Percentiles rank a stretch among this genome's conserved stretches.
Evolutionary conservation across 1,284 basidiomycete species (phyloP).

Genomic region (Phaffia rhodozyma): DNA sequence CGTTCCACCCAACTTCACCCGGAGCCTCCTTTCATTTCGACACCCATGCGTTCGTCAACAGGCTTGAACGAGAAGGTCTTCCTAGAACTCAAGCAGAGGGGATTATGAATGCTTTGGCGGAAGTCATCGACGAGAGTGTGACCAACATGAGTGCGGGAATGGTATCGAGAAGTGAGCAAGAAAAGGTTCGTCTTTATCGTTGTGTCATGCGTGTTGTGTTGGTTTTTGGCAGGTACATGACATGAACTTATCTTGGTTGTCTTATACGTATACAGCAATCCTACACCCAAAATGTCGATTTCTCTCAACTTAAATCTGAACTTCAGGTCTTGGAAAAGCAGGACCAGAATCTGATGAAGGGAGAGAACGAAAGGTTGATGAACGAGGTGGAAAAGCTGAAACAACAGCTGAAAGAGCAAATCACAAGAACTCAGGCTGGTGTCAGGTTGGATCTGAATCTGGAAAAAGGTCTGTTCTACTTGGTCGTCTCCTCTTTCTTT

Average conservation of each 20-base stretch:
- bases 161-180: constrained; percentile 86
- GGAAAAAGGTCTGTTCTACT: not conserved
- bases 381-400: constrained; percentile 93
- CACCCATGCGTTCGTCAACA: constrained; percentile 83
- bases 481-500: too few relatives aligned
- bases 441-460: constrained; percentile 84
- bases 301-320: constrained; percentile 92
- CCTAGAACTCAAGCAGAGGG: constrained; percentile 82
- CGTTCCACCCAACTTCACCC: not conserved
- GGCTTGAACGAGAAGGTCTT: constrained; percentile 73
- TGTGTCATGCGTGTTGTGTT: not conserved
- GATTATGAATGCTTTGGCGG: constrained; percentile 79
- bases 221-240: not conserved
- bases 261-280: constrained; percentile 50
- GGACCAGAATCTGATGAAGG: constrained; percentile 88
- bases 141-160: constrained; percentile 86
- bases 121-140: constrained; percentile 79
- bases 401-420: constrained; percentile 81
- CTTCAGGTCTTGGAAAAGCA: constrained; percentile 95
- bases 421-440: constrained; percentile 83
- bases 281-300: constrained; percentile 94
- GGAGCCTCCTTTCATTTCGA: constrained; percentile 56
- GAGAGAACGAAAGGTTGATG: constrained; percentile 83
- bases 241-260: not conserved
- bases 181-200: constrained; percentile 52